These are phyloP conservation scores for Suillus placidus DNA, from an alignment of 768 basidiomycete species.

Conservation along the genomic window DNA sequence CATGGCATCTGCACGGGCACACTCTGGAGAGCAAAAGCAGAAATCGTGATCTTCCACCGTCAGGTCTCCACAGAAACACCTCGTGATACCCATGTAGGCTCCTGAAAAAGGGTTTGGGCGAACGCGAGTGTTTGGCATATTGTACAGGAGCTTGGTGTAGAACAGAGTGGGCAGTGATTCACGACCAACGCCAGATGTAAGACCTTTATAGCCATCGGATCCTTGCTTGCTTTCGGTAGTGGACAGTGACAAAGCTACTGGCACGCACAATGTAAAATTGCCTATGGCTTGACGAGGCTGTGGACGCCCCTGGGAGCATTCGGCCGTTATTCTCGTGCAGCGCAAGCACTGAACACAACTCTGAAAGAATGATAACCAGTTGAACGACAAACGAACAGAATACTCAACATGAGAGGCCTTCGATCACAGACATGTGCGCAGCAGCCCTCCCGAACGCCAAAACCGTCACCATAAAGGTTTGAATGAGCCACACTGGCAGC, in stretches of 20 bases:
- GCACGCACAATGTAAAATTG: neutral
- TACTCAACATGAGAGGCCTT: neutral
- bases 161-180: neutral
- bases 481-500: neutral
- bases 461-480: neutral
- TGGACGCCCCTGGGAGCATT: neutral
- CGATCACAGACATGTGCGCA: neutral
- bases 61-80: slow-evolving; percentile 5
- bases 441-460: neutral
- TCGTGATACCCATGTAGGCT: neutral
- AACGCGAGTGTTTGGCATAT: neutral
- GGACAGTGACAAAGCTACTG: neutral
- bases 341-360: neutral
- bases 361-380: neutral
- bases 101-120: neutral
- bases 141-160: neutral
- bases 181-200: neutral
- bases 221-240: neutral
- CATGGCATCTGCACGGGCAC: slow-evolving; percentile 8
- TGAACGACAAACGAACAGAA: neutral
- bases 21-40: slow-evolving; percentile 10
- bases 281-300: neutral
- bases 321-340: neutral
- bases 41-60: slow-evolving; percentile 9
- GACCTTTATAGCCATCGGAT: slow-evolving; percentile 5